Conservation (phyloP, 129 eudicot species). For the Flaveria ramosissima region DNA sequence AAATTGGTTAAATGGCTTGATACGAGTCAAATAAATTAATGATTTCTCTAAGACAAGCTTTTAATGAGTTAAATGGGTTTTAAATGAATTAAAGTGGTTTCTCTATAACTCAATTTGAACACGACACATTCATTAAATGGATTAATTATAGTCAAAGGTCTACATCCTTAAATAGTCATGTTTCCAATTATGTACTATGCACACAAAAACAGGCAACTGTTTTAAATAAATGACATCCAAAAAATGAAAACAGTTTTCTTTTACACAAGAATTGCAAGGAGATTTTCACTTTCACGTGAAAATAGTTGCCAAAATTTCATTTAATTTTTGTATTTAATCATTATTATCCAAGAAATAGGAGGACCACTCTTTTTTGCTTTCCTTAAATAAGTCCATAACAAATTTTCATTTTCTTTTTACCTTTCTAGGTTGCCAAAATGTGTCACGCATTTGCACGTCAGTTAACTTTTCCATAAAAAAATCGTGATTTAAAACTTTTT, state of each 20-base stretch:
- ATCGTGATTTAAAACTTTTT: background rate
- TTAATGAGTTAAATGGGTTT: too few relatives aligned
- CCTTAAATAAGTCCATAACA: slow-evolving; percentile 22
- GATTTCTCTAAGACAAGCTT: too few relatives aligned
- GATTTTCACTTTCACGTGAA: slow-evolving; percentile 28
- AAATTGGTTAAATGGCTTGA: too few relatives aligned
- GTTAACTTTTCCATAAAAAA: slow-evolving; percentile 22
- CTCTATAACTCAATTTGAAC: too few relatives aligned
- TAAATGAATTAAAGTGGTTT: too few relatives aligned
- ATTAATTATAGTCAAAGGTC: too few relatives aligned
- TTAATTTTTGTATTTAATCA: slow-evolving; percentile 20
- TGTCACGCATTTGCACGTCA: slow-evolving; percentile 21
- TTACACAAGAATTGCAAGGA: too few relatives aligned
- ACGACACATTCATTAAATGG: too few relatives aligned
- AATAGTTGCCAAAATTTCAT: slow-evolving; percentile 22
- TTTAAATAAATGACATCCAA: background rate
- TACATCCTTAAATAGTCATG: background rate
- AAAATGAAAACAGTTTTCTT: slow-evolving; percentile 12
- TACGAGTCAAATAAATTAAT: too few relatives aligned
- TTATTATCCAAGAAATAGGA: slow-evolving; percentile 3
- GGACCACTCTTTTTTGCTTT: slow-evolving; percentile 31
- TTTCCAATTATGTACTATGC: background rate
- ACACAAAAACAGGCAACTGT: background rate
- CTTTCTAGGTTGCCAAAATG: slow-evolving; percentile 23
- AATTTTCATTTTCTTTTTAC: slow-evolving; percentile 12